phyloP scores from a whole-genome alignment of 306 rosid genomes.

The Sechiopsis laciniata region DNA sequence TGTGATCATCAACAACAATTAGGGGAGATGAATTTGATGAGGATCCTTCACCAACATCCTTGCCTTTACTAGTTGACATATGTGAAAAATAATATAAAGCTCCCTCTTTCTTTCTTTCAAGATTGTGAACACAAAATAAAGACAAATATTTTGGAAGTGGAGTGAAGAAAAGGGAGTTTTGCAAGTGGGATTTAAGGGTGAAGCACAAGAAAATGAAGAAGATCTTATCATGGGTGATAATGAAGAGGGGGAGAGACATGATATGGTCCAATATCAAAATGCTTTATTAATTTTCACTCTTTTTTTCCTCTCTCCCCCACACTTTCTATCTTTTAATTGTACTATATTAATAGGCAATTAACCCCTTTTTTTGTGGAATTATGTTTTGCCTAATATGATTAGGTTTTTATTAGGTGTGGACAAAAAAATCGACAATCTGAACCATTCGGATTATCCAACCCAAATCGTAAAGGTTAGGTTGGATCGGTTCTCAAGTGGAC shows the following conservation, averaged over 20 bases:
- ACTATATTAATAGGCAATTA: slow-evolving; percentile 32
- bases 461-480: no score
- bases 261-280: slow-evolving; percentile 39
- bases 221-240: slow-evolving; percentile 38
- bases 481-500: no score
- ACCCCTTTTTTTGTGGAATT: slow-evolving; percentile 22
- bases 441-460: no score
- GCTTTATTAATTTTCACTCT: slow-evolving; percentile 39
- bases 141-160: not conserved
- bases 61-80: slow-evolving; percentile 43
- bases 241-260: slow-evolving; percentile 58
- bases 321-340: slow-evolving; percentile 37
- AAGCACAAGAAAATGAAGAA: slow-evolving; percentile 20
- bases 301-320: slow-evolving; percentile 35
- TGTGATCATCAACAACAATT: not conserved
- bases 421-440: no score
- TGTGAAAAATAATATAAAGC: not conserved
- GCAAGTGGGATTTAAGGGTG: not conserved
- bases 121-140: not conserved
- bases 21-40: slow-evolving; percentile 22
- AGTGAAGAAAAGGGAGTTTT: not conserved
- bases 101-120: not conserved
- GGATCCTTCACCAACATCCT: slow-evolving; percentile 46
- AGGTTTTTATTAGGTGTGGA: not conserved
- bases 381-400: slow-evolving; percentile 23